These are phyloP conservation scores for Termitomyces titanicus DNA, from an alignment of 768 basidiomycete genomes.

Conservation along the genomic window DNA sequence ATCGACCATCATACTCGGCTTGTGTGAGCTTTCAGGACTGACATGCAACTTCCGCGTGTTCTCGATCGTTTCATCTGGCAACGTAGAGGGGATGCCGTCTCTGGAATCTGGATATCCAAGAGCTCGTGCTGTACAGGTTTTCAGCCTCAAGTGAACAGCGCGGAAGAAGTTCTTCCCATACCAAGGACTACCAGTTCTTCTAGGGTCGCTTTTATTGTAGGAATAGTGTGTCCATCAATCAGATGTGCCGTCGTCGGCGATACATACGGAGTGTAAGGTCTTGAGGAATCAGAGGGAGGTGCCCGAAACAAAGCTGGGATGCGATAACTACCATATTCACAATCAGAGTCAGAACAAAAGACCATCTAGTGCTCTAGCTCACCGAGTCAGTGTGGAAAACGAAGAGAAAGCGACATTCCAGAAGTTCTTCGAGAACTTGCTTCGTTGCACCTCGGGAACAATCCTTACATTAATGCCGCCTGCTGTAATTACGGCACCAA, in stretches of 20 bases:
- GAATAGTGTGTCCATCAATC: constrained; percentile 41
- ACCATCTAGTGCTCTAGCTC: constrained; percentile 3
- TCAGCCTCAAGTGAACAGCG: neutral
- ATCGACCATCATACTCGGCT: constrained; percentile 65
- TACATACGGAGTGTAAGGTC: constrained; percentile 36
- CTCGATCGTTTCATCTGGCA: constrained; percentile 35
- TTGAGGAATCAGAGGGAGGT: constrained; percentile 33
- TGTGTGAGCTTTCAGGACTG: constrained; percentile 40
- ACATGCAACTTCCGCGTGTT: constrained; percentile 35
- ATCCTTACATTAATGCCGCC: constrained; percentile 47
- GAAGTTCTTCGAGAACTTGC: constrained; percentile 61
- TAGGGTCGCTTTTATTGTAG: constrained; percentile 41
- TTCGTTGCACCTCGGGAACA: constrained; percentile 57
- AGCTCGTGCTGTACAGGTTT: constrained; percentile 11
- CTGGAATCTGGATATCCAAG: constrained; percentile 20
- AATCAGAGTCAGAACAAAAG: neutral
- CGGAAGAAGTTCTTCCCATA: constrained; percentile 8
- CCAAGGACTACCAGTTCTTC: constrained; percentile 43
- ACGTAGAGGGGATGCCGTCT: constrained; percentile 43
- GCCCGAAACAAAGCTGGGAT: constrained; percentile 50
- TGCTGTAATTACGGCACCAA: constrained; percentile 38
- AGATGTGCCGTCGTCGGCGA: constrained; percentile 36
- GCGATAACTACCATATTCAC: constrained; percentile 27
- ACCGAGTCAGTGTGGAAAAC: constrained; percentile 46
- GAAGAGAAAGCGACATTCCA: constrained; percentile 61